Conservation (phyloP, 2,329 filamentous ascomycete genomes). For the Metarhizium rileyi region DNA sequence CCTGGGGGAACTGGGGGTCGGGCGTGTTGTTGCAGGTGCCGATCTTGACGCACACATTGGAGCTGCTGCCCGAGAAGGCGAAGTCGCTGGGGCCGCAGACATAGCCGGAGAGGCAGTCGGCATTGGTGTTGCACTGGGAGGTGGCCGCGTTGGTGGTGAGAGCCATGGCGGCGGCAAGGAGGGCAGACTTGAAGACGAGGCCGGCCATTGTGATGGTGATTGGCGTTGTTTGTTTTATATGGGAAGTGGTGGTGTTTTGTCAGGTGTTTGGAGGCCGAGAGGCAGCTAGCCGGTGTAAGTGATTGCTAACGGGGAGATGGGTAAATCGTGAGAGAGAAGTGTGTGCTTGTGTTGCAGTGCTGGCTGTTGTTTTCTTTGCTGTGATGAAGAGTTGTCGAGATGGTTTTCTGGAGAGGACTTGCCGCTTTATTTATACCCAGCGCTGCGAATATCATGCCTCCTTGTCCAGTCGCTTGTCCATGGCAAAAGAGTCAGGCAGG, state of each 20-base stretch:
- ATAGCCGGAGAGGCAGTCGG: background rate
- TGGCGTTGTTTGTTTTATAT: background rate
- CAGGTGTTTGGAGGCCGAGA: no score
- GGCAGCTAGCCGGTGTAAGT: no score
- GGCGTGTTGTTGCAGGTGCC: background rate
- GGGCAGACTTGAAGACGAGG: background rate
- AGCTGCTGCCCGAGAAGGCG: background rate
- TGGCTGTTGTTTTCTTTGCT: background rate
- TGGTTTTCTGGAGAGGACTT: background rate
- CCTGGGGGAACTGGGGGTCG: background rate
- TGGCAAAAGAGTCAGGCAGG: background rate
- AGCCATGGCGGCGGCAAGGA: background rate
- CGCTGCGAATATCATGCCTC: background rate
- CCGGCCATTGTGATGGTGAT: background rate
- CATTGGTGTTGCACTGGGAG: background rate
- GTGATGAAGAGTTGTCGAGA: background rate
- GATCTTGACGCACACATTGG: background rate
- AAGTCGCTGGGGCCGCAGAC: background rate
- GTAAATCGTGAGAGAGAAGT: background rate
- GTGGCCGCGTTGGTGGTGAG: background rate
- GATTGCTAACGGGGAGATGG: no score
- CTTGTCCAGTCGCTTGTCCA: background rate
- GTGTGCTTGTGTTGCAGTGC: background rate
- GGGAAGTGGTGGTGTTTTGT: background rate
- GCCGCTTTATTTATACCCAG: background rate